Conservation (phyloP, 495 filamentous ascomycete genomes). For the Hypoxylon trugodes region DNA sequence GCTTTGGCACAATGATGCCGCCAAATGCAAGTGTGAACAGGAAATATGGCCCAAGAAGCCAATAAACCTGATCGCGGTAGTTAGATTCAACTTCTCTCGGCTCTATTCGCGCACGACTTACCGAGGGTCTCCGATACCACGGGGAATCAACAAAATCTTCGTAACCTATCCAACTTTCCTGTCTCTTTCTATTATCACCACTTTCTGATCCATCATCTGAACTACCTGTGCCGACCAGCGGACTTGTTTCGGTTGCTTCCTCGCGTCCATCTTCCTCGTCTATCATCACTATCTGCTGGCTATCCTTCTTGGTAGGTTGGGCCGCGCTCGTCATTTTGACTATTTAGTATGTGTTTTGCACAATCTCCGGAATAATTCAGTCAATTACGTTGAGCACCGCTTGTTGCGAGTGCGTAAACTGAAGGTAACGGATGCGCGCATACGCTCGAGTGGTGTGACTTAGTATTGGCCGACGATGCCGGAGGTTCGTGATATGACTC, state of each 20-base stretch:
- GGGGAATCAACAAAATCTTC: conserved; percentile 70
- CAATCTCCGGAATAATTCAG: no score
- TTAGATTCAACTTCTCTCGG: conserved; percentile 18
- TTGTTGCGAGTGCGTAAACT: no score
- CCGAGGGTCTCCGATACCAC: conserved; percentile 78
- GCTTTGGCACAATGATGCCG: conserved; percentile 77
- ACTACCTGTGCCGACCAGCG: conserved; percentile 46
- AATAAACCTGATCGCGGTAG: conserved; percentile 71
- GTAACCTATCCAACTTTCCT: conserved; percentile 50
- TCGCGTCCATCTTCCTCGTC: conserved; percentile 24
- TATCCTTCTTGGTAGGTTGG: conserved; percentile 10
- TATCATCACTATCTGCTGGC: conserved; percentile 29
- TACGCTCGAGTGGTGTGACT: no score
- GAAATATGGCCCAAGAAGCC: conserved; percentile 80
- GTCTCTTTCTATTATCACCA: conserved; percentile 21
- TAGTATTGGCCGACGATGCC: no score
- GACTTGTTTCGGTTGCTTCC: conserved; percentile 52
- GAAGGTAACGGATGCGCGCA: no score
- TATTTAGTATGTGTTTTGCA: no score
- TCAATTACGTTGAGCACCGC: no score
- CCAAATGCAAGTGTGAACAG: conserved; percentile 85
- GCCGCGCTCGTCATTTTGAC: conserved; percentile 33
- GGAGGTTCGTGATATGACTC: no score
- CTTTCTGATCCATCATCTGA: conserved; percentile 8
- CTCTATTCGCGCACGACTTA: conserved; percentile 45